phyloP scores from a whole-genome alignment of 2,329 filamentous ascomycete genomes.

The Bipolaris cookei region DNA sequence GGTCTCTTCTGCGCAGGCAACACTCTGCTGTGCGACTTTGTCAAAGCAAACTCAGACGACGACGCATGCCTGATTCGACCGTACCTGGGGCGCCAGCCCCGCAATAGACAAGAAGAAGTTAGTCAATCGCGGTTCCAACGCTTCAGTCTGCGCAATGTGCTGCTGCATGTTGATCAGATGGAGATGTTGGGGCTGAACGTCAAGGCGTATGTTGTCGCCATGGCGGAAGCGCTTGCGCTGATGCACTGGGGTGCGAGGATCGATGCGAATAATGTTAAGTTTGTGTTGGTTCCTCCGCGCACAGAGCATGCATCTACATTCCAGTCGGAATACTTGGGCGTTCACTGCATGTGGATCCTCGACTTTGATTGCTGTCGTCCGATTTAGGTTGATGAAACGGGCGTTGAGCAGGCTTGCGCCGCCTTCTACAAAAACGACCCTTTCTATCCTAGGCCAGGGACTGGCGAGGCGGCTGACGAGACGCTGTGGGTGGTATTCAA shows the following conservation, averaged over 20 bases:
- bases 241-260: conserved; percentile 58
- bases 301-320: conserved; percentile 10
- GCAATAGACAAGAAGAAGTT: conserved; percentile 5
- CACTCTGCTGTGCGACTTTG: conserved; percentile 7
- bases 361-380: conserved; percentile 66
- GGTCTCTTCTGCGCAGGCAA: conserved; percentile 23
- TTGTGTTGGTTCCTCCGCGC: conserved; percentile 54
- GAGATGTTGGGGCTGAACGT: conserved; percentile 50
- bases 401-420: conserved; percentile 51
- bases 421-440: conserved; percentile 61
- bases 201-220: conserved; percentile 50
- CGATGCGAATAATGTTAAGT: conserved; percentile 63
- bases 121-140: conserved; percentile 24
- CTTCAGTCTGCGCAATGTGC: conserved; percentile 54
- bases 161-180: conserved; percentile 59
- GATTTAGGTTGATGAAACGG: conserved; percentile 46
- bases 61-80: conserved; percentile 59
- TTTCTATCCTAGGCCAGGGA: conserved; percentile 46
- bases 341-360: conserved; percentile 52
- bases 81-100: conserved; percentile 55
- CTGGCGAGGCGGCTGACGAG: not conserved
- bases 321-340: conserved; percentile 13
- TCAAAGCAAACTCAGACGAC: conserved; percentile 26
- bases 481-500: conserved; percentile 11
- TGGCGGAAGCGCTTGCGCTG: conserved; percentile 59